Conservation (phyloP, 345 rosid species). For the Rhodomyrtus tomentosa region DNA sequence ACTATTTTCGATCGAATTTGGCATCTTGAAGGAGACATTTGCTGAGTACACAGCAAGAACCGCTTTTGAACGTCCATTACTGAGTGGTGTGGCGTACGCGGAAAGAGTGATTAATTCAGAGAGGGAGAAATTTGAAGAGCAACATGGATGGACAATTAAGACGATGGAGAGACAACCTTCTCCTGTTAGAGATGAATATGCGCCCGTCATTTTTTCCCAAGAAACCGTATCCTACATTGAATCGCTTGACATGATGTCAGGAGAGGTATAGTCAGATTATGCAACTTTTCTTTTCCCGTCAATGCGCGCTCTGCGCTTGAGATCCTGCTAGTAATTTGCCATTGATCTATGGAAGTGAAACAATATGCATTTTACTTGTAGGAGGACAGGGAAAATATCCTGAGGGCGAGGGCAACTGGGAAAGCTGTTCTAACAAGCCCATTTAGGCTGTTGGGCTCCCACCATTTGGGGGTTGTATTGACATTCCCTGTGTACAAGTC, state of each 20-base stretch:
- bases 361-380: conserved; percentile 4
- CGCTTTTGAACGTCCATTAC: conserved; percentile 86
- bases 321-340: background rate
- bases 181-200: conserved; percentile 85
- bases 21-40: conserved; percentile 57
- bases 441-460: conserved; percentile 78
- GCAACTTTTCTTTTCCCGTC: background rate
- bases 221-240: conserved; percentile 83
- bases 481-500: conserved; percentile 96
- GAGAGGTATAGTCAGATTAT: conserved; percentile 48
- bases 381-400: conserved; percentile 94
- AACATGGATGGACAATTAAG: conserved; percentile 79
- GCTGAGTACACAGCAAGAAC: conserved; percentile 96
- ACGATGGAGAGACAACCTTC: conserved; percentile 88
- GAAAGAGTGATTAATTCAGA: conserved; percentile 54
- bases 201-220: conserved; percentile 91
- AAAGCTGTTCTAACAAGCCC: conserved; percentile 95
- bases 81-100: conserved; percentile 93
- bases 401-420: conserved; percentile 84
- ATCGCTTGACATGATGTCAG: conserved; percentile 99
- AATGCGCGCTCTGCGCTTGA: background rate
- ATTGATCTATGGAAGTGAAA: background rate
- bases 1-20: background rate
- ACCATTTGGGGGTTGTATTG: conserved; percentile 95
- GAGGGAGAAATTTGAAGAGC: conserved; percentile 75